Percentiles rank a stretch among this genome's conserved stretches.
Conservation (phyloP, 305 asterid species). For the Solanum chacoense region DNA sequence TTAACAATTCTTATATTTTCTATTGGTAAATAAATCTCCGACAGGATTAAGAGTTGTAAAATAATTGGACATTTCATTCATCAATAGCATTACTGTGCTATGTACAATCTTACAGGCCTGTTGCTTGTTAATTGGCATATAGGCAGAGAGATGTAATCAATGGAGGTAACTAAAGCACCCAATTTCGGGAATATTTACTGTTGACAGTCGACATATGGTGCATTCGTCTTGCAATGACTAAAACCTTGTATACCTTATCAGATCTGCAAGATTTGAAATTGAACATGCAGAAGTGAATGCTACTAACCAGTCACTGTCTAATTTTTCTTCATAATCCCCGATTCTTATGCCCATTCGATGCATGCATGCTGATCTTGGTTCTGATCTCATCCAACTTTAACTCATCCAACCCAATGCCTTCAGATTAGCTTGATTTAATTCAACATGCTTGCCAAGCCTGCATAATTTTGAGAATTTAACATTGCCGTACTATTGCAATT, state of each 20-base stretch:
- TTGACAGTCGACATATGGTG: not conserved
- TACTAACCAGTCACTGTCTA: not conserved
- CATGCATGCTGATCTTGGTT: not conserved
- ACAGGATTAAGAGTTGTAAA: not conserved
- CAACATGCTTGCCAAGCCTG: conserved; percentile 77
- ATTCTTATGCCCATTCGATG: not conserved
- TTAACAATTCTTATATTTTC: not conserved
- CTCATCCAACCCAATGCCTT: conserved; percentile 66
- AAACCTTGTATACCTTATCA: not conserved
- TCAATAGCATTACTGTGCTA: not conserved
- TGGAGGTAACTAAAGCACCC: not conserved
- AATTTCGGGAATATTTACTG: not conserved
- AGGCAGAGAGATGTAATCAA: not conserved
- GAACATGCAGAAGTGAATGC: not conserved
- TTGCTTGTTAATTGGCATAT: not conserved
- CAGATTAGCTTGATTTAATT: conserved; percentile 41
- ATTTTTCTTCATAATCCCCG: not conserved
- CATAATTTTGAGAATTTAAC: not conserved
- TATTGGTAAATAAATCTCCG: not conserved
- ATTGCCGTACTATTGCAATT: not conserved
- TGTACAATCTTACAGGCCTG: not conserved
- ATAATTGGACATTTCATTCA: not conserved
- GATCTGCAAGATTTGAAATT: not conserved
- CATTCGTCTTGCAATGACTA: not conserved
- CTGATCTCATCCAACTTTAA: conserved; percentile 4